Conservation (phyloP, 2,329 filamentous ascomycete species). For the Cercospora canescens region DNA sequence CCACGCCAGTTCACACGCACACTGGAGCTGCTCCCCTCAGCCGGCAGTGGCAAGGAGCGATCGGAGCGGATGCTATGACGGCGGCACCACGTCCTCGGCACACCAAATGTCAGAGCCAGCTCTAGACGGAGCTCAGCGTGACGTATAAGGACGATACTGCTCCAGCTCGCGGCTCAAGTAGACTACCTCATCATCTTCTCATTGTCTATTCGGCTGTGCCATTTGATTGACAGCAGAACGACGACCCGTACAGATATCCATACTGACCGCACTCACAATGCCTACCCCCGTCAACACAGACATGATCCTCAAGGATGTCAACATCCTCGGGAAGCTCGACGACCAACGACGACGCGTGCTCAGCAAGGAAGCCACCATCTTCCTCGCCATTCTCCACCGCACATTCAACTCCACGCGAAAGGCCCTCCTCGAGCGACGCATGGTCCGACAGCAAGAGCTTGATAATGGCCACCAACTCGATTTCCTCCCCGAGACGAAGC, state of each 20-base stretch:
- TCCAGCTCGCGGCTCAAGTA: slow-evolving; percentile 11
- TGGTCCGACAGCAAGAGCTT: slow-evolving; percentile 85
- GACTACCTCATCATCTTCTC: slow-evolving; percentile 6
- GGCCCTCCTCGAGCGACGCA: slow-evolving; percentile 80
- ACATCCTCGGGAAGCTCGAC: slow-evolving; percentile 76
- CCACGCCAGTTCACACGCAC: slow-evolving; percentile 10
- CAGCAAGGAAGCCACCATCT: slow-evolving; percentile 84
- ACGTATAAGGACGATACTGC: slow-evolving; percentile 25
- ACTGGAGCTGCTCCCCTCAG: slow-evolving; percentile 11
- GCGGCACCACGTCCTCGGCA: slow-evolving; percentile 22
- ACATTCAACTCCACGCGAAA: slow-evolving; percentile 92
- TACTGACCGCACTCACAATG: slow-evolving; percentile 18
- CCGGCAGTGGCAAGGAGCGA: slow-evolving; percentile 16
- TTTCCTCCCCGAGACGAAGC: slow-evolving; percentile 92
- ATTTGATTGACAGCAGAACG: neutral
- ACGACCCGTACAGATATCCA: neutral
- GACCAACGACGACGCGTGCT: slow-evolving; percentile 86
- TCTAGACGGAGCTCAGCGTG: slow-evolving; percentile 21
- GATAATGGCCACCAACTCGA: slow-evolving; percentile 87
- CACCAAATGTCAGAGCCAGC: slow-evolving; percentile 9
- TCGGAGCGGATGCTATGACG: slow-evolving; percentile 22
- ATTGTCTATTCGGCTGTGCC: slow-evolving; percentile 9
- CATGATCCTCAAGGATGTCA: slow-evolving; percentile 80
- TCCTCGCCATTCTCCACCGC: slow-evolving; percentile 90
- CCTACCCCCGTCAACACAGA: slow-evolving; percentile 48